A percentile compares a stretch with the other conserved stretches of the same genome.
phyloP scores from a whole-genome alignment of 2,329 filamentous ascomycete species.

The Sclerotiophoma versabilis region DNA sequence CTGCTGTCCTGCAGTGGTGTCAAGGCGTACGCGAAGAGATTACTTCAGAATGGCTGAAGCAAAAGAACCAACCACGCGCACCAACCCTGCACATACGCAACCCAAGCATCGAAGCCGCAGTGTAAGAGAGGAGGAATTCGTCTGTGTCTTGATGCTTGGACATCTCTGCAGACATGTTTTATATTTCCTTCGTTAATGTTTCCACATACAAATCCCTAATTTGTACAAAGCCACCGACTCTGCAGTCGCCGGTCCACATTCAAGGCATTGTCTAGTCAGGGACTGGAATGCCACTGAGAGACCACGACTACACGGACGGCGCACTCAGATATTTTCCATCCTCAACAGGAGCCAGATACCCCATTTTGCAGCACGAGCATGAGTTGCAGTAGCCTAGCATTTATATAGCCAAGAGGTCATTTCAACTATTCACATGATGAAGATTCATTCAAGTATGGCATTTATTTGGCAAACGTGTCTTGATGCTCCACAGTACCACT shows the following conservation, averaged over 20 bases:
- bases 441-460: not conserved
- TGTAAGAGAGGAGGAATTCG: not conserved
- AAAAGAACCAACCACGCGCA: slow-evolving; percentile 45
- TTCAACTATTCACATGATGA: slow-evolving; percentile 1
- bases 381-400: slow-evolving; percentile 24
- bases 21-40: slow-evolving; percentile 83
- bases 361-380: slow-evolving; percentile 27
- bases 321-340: slow-evolving; percentile 10
- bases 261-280: slow-evolving; percentile 2
- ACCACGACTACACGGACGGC: slow-evolving; percentile 1
- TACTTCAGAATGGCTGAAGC: slow-evolving; percentile 69
- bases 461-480: slow-evolving; percentile 2
- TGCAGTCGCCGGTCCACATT: not conserved
- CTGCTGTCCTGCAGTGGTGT: slow-evolving; percentile 84
- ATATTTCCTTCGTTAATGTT: slow-evolving; percentile 39
- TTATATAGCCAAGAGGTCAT: slow-evolving; percentile 21
- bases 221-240: slow-evolving; percentile 25
- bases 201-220: slow-evolving; percentile 27
- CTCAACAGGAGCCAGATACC: slow-evolving; percentile 32
- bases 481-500: not conserved
- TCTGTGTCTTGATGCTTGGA: slow-evolving; percentile 1
- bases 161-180: slow-evolving; percentile 7
- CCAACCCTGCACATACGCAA: slow-evolving; percentile 50
- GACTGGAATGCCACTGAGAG: slow-evolving; percentile 1
- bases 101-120: slow-evolving; percentile 38